phyloP scores from a whole-genome alignment of 129 eudicot genomes.

The Lactuca sativa region DNA sequence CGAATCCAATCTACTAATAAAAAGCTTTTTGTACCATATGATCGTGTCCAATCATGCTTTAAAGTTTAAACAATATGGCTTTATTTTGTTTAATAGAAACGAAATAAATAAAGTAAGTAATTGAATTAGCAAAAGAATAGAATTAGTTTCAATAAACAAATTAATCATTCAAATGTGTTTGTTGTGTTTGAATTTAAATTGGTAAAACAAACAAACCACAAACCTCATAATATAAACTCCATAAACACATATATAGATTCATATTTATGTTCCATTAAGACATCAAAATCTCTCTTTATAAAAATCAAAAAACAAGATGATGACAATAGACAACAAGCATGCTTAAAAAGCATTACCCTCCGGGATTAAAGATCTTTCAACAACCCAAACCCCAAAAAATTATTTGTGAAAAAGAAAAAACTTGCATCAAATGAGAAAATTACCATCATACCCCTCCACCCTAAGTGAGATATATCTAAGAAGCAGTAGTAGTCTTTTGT shows the following conservation, averaged over 20 bases:
- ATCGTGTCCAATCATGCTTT: constrained; percentile 17
- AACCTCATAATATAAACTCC: constrained; percentile 13
- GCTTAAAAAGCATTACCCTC: constrained; percentile 36
- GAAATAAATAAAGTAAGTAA: too few relatives aligned
- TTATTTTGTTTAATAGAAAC: too few relatives aligned
- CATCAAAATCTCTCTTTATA: constrained; percentile 26
- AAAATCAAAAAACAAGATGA: constrained; percentile 28
- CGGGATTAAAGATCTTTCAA: constrained; percentile 27
- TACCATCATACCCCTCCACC: constrained; percentile 6
- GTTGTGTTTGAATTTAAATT: constrained; percentile 1
- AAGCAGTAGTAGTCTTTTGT: constrained; percentile 38
- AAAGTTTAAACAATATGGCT: not conserved
- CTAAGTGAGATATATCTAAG: constrained; percentile 22
- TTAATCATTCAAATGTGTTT: too few relatives aligned
- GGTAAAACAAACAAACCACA: constrained; percentile 18
- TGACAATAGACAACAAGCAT: constrained; percentile 28
- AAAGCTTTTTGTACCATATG: constrained; percentile 19
- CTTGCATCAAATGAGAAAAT: constrained; percentile 16
- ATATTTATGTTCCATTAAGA: constrained; percentile 29
- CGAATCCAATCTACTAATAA: not conserved
- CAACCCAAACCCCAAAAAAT: constrained; percentile 56
- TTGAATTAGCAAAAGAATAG: too few relatives aligned
- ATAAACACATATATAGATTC: constrained; percentile 24
- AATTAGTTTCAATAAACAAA: too few relatives aligned
- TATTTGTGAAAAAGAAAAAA: constrained; percentile 36